Evolutionary conservation across 441 rosid species (phyloP).

Genomic region (Euphorbia celastroides): DNA sequence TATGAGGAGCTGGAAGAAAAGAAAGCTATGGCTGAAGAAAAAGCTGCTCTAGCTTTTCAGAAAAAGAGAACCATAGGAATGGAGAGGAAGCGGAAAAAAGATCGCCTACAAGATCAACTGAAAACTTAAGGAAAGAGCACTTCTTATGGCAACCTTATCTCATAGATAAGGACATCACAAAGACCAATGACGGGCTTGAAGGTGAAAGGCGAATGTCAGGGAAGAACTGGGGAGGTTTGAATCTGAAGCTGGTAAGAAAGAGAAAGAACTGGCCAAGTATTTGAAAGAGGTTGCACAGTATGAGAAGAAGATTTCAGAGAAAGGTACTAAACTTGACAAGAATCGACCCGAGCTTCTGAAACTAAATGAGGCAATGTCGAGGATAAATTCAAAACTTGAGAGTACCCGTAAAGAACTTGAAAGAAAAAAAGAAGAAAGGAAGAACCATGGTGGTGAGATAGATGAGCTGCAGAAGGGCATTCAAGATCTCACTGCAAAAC

Average conservation of each 20-base stretch:
- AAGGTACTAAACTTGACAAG: conserved; percentile 58
- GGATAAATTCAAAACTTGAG: conserved; percentile 81
- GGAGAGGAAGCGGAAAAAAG: conserved; percentile 98
- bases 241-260: conserved; percentile 57
- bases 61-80: conserved; percentile 70
- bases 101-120: conserved; percentile 84
- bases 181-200: conserved; percentile 59
- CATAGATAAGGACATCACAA: conserved; percentile 68
- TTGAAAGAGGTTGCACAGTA: conserved; percentile 67
- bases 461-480: conserved; percentile 66
- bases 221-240: conserved; percentile 63
- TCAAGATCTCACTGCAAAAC: conserved; percentile 65
- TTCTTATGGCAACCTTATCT: conserved; percentile 81
- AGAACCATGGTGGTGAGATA: conserved; percentile 63
- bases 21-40: conserved; percentile 83
- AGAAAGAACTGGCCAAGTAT: conserved; percentile 73
- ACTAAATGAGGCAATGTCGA: conserved; percentile 78
- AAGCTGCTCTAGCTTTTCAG: conserved; percentile 76
- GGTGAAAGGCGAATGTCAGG: conserved; percentile 60
- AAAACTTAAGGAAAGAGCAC: conserved; percentile 79
- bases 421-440: conserved; percentile 65
- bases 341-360: conserved; percentile 91
- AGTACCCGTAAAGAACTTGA: conserved; percentile 77
- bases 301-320: conserved; percentile 85
- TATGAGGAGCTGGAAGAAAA: conserved; percentile 76